Evolutionary conservation across 306 rosid genomes (phyloP).

Genomic region (Sesbania bispinosa): DNA sequence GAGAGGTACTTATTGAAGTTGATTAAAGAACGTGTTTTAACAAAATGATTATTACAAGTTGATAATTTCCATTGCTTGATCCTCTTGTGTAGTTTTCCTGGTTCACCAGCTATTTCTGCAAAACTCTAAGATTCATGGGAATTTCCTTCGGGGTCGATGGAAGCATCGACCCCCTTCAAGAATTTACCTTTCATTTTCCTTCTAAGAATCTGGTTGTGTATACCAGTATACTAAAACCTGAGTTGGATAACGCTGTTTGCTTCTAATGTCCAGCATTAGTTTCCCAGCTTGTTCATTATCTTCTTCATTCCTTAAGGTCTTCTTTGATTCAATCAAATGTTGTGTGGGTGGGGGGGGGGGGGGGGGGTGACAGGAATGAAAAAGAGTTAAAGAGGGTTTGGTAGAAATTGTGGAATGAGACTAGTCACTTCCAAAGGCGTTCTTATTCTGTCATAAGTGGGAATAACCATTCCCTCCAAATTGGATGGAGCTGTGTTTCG

Average conservation of each 20-base stretch:
- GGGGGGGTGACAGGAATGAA: neutral
- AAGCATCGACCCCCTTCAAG: neutral
- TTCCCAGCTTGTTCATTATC: conserved; percentile 17
- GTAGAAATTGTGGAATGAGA: conserved; percentile 8
- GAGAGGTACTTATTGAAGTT: conserved; percentile 52
- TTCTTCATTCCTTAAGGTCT: neutral
- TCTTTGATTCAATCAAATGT: neutral
- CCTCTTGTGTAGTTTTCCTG: conserved; percentile 5
- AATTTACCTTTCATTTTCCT: neutral
- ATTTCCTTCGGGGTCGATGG: too few species aligned
- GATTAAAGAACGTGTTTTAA: conserved; percentile 7
- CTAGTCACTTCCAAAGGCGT: conserved; percentile 5
- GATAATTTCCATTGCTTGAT: conserved; percentile 8
- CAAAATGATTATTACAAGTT: conserved; percentile 21
- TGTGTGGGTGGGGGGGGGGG: too few species aligned
- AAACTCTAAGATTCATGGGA: neutral
- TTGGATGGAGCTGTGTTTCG: conserved; percentile 2
- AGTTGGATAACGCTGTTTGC: neutral
- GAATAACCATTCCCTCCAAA: conserved; percentile 13
- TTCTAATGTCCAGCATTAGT: neutral
- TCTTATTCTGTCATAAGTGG: neutral
- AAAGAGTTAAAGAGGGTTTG: neutral
- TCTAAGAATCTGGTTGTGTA: conserved; percentile 7
- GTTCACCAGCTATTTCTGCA: neutral
- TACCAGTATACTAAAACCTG: neutral